Conservation (phyloP, 23 red algal species). For the Rhodosorus marinus region DNA sequence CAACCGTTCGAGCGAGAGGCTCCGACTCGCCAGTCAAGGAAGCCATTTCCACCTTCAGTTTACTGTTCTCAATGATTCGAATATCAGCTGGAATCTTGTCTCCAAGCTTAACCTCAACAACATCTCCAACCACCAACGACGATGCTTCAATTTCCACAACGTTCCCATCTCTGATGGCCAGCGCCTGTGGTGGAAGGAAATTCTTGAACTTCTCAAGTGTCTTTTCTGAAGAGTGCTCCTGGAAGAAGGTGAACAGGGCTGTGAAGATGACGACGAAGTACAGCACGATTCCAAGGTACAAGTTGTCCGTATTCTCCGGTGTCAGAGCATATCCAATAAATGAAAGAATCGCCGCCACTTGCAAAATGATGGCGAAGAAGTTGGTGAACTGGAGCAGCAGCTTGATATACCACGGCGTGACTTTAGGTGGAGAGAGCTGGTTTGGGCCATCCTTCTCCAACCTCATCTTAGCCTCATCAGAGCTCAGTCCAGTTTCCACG, state of each 20-base stretch:
- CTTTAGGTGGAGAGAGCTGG: slow-evolving; percentile 43
- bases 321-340: slow-evolving; percentile 45
- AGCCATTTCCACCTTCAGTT: slow-evolving; percentile 74
- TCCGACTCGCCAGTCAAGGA: slow-evolving; percentile 79
- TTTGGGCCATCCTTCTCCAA: slow-evolving; percentile 59
- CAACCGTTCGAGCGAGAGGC: slow-evolving; percentile 31
- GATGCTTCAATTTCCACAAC: slow-evolving; percentile 26
- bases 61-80: slow-evolving; percentile 40
- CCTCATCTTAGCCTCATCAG: slow-evolving; percentile 32
- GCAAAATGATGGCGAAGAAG: slow-evolving; percentile 49
- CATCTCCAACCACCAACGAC: slow-evolving; percentile 62
- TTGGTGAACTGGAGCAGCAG: slow-evolving; percentile 68
- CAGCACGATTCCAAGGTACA: slow-evolving; percentile 62
- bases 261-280: slow-evolving; percentile 55
- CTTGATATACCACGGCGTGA: slow-evolving; percentile 56
- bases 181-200: slow-evolving; percentile 55
- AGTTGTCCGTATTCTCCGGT: slow-evolving; percentile 19
- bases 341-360: slow-evolving; percentile 48
- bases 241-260: slow-evolving; percentile 61
- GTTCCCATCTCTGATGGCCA: slow-evolving; percentile 35
- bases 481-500: slow-evolving; percentile 23
- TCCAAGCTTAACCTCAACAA: slow-evolving; percentile 80
- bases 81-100: slow-evolving; percentile 80
- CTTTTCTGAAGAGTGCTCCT: slow-evolving; percentile 80
- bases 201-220: slow-evolving; percentile 74